Conservation (phyloP, 441 rosid genomes). For the Dalechampia spathulata region DNA sequence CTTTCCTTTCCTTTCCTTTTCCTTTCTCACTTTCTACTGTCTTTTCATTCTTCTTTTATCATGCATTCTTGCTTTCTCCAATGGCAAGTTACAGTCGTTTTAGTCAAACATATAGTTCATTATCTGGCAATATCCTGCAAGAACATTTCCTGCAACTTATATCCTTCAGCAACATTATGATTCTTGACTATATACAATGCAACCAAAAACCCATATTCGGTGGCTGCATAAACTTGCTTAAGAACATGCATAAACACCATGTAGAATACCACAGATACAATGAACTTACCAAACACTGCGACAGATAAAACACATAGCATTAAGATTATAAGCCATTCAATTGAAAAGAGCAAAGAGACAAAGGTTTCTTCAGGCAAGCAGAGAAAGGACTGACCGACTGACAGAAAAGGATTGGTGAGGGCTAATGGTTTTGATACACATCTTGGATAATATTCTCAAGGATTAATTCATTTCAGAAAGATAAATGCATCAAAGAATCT, state of each 20-base stretch:
- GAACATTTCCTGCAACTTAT: no score
- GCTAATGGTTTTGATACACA: not conserved
- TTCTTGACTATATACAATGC: no score
- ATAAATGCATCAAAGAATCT: not conserved
- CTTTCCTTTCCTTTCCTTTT: not conserved
- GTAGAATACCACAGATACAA: not conserved
- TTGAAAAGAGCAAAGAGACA: not conserved
- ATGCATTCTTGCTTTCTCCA: not conserved
- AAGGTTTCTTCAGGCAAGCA: not conserved
- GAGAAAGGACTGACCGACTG: not conserved
- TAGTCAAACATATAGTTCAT: no score
- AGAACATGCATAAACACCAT: not conserved
- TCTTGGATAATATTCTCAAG: conserved; percentile 2
- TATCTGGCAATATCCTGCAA: no score
- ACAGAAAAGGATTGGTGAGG: conserved; percentile 4
- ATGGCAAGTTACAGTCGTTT: no score
- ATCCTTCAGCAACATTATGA: no score
- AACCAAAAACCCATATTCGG: no score
- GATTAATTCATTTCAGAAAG: not conserved
- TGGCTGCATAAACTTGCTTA: not conserved
- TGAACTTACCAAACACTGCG: not conserved
- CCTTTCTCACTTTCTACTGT: not conserved
- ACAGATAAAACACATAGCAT: not conserved
- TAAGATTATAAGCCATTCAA: not conserved
- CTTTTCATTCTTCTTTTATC: not conserved